Evolutionary conservation across 108 stramenopile genomes (phyloP).

Genomic region (Cyclotella atomus): DNA sequence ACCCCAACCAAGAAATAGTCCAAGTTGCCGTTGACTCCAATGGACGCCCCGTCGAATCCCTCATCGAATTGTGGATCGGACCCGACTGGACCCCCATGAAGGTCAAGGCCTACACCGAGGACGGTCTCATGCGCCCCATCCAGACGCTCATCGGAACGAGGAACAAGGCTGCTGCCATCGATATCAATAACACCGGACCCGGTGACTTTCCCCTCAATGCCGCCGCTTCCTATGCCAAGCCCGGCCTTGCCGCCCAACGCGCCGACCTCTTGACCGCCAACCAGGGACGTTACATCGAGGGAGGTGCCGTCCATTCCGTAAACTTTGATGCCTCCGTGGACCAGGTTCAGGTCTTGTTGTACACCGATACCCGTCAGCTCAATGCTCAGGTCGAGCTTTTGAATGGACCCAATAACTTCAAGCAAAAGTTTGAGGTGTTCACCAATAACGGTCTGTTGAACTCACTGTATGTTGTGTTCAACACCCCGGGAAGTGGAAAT

Average conservation of each 20-base stretch:
- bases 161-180: constrained; percentile 59
- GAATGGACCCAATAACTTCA: constrained; percentile 63
- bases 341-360: constrained; percentile 52
- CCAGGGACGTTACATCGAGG: constrained; percentile 54
- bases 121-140: constrained; percentile 58
- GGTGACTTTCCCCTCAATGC: constrained; percentile 61
- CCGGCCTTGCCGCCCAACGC: constrained; percentile 46
- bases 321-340: constrained; percentile 55
- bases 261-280: constrained; percentile 52
- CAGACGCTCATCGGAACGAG: constrained; percentile 57
- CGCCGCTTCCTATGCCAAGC: constrained; percentile 49
- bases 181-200: constrained; percentile 58
- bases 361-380: constrained; percentile 59
- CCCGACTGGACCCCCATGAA: constrained; percentile 70
- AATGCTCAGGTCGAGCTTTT: constrained; percentile 57
- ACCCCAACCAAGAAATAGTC: constrained; percentile 57
- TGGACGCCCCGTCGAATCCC: constrained; percentile 51
- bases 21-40: constrained; percentile 59
- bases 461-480: constrained; percentile 57
- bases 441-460: constrained; percentile 59
- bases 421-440: constrained; percentile 60
- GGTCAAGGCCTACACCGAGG: constrained; percentile 63
- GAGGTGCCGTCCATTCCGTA: constrained; percentile 55
- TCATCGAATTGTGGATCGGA: constrained; percentile 60
- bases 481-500: constrained; percentile 57